Evolutionary conservation across 2,329 filamentous ascomycete species (phyloP), one percentile per base, ranked within the genome.

Genomic region (Helicocarpus griseus): DNA sequence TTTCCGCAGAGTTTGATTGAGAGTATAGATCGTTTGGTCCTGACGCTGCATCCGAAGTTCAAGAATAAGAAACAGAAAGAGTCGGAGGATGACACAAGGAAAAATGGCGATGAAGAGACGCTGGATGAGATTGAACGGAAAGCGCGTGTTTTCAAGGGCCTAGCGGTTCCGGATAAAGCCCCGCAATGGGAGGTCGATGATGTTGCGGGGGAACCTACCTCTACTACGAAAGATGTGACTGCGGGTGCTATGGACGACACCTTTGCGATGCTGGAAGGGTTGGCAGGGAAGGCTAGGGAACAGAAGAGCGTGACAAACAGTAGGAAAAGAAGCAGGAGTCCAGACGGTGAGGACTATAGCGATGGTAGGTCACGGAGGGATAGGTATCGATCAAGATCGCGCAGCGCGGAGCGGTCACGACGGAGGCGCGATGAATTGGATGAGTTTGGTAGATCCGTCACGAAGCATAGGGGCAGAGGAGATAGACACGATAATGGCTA

Each of bases 41-140:
- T 85, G 57, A 89, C 89, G 2, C 85, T 98, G 80, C 93, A 98
- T 61, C 93, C 94, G 1, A 87, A 87, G 60, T 86, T 91, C 71
- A 95, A 89, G 68, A 74, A 74, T 43, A 76, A 80, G 58, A 63
- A 66, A 54, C 50, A 53, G 36, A 54, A 57, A 50, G 60, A 54
- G 60, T 69, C 59, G 14, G 59, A 60, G 7, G 59, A 64, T 0
- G 68, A 69, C 17, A 67, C 69, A 31, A 5, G 19, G 29, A 71
- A 73, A 39, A 67, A 70, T 19, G 71, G 67, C 36, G 65, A 69
- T 58, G 70, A 74, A 59, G 68, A 65, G 35, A 43, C 61, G 21
- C 63, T 71, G 22, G 66, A 70, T 53, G 70, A 68, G 19, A 54
- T 81, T 2, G 81, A 86, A 57, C 83, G 86, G 65, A 95, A 93